Evolutionary conservation across 805 yeast genomes (phyloP).

Genomic region (Metschnikowia vanudenii): DNA sequence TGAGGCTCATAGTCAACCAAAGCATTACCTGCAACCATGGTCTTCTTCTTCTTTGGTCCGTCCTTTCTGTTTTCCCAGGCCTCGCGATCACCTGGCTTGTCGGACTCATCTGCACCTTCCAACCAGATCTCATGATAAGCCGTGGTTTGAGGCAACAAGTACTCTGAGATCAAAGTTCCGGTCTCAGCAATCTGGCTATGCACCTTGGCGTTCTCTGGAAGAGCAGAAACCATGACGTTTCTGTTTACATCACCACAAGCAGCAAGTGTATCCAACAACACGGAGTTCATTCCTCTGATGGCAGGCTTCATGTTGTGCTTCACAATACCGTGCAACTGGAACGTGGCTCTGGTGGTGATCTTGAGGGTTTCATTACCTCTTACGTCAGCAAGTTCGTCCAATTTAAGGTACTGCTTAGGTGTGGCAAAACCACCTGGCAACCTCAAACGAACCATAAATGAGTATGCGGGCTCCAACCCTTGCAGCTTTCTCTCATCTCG

Average conservation of each 20-base stretch:
- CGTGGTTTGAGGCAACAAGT: slow-evolving; percentile 84
- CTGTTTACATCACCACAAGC: slow-evolving; percentile 99
- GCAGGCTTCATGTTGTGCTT: slow-evolving; percentile 87
- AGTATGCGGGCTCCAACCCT: slow-evolving; percentile 92
- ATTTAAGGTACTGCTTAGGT: slow-evolving; percentile 83
- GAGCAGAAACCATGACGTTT: slow-evolving; percentile 90
- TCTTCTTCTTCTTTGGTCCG: slow-evolving; percentile 80
- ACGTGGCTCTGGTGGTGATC: slow-evolving; percentile 94
- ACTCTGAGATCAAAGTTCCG: slow-evolving; percentile 70
- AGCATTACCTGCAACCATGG: slow-evolving; percentile 83
- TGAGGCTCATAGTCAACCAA: slow-evolving; percentile 81
- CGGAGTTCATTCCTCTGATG: slow-evolving; percentile 88
- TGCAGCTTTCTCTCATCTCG: slow-evolving; percentile 89
- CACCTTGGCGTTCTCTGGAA: slow-evolving; percentile 78
- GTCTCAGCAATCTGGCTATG: slow-evolving; percentile 69
- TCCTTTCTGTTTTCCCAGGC: slow-evolving; percentile 63
- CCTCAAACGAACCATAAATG: slow-evolving; percentile 96
- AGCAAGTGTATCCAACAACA: slow-evolving; percentile 89
- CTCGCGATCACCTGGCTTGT: slow-evolving; percentile 62
- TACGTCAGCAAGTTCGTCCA: slow-evolving; percentile 76
- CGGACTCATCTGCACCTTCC: slow-evolving; percentile 76
- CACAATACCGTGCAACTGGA: slow-evolving; percentile 92
- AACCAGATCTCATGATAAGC: slow-evolving; percentile 98
- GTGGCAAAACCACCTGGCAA: slow-evolving; percentile 90
- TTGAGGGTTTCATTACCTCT: slow-evolving; percentile 93